A percentile compares a stretch with the other conserved stretches of the same genome.
These are phyloP conservation scores for Hypholoma fasciculare DNA, from an alignment of 768 basidiomycete species.

Conservation along the genomic window DNA sequence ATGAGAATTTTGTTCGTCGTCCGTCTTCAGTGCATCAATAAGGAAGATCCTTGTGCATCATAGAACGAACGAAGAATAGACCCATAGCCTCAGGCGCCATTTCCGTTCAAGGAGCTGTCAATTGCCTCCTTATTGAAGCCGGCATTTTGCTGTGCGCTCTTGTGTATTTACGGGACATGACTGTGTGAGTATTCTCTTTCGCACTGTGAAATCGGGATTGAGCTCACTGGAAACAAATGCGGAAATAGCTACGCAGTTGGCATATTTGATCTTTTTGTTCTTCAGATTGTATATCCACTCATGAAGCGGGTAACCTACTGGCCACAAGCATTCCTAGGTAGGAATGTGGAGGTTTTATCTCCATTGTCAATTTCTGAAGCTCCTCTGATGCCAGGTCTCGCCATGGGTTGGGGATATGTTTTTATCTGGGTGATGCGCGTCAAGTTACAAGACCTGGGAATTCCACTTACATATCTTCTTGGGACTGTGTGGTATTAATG, in stretches of 20 bases:
- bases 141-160: not conserved
- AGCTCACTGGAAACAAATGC: not conserved
- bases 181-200: not conserved
- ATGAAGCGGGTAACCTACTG: constrained; percentile 6
- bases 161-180: not conserved
- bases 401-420: constrained; percentile 1
- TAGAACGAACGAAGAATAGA: constrained; percentile 6
- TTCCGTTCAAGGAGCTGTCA: not conserved
- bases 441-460: not conserved
- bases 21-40: not conserved
- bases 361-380: not conserved
- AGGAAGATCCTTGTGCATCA: not conserved
- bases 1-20: not conserved
- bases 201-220: not conserved
- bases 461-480: not conserved
- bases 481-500: not conserved
- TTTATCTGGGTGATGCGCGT: not conserved
- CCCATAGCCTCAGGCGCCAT: constrained; percentile 5
- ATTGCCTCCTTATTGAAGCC: not conserved
- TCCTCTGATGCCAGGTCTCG: not conserved
- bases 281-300: not conserved
- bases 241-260: not conserved
- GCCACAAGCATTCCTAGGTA: constrained; percentile 7
- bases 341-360: not conserved
- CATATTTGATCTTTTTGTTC: not conserved